Evolutionary conservation across 768 basidiomycete genomes (phyloP).

Genomic region (Kwoniella dendrophila): DNA sequence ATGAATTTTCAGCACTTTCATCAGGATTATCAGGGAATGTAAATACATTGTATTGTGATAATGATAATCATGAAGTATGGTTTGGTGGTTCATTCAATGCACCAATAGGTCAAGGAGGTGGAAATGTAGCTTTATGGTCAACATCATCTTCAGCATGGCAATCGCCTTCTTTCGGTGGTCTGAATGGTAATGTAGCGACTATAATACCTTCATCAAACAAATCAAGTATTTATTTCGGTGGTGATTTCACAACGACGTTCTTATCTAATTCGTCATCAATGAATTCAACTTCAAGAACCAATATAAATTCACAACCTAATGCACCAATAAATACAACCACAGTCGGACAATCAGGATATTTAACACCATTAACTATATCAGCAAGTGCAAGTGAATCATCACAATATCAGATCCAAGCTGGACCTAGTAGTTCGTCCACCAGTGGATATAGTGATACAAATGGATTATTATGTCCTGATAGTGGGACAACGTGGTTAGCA

Average conservation of each 20-base stretch:
- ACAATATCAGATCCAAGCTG: constrained; percentile 64
- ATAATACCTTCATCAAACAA: constrained; percentile 75
- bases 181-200: constrained; percentile 74
- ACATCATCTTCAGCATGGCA: constrained; percentile 64
- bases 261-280: constrained; percentile 55
- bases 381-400: constrained; percentile 67
- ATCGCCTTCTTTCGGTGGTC: constrained; percentile 75
- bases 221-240: constrained; percentile 79
- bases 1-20: constrained; percentile 23
- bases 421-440: constrained; percentile 38
- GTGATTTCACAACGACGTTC: constrained; percentile 80
- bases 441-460: constrained; percentile 50
- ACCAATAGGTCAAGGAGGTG: constrained; percentile 34
- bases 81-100: constrained; percentile 52
- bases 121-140: constrained; percentile 55
- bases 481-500: constrained; percentile 85
- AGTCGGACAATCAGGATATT: constrained; percentile 82
- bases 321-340: constrained; percentile 66
- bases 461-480: constrained; percentile 74
- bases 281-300: constrained; percentile 60
- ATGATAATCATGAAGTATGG: constrained; percentile 49
- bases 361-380: constrained; percentile 70
- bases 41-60: constrained; percentile 76
- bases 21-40: constrained; percentile 73
- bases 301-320: constrained; percentile 79